Percentiles rank a stretch among this genome's conserved stretches.
Evolutionary conservation across 1,139 yeast genomes (phyloP).

Genomic region (Protomyces gravidus): DNA sequence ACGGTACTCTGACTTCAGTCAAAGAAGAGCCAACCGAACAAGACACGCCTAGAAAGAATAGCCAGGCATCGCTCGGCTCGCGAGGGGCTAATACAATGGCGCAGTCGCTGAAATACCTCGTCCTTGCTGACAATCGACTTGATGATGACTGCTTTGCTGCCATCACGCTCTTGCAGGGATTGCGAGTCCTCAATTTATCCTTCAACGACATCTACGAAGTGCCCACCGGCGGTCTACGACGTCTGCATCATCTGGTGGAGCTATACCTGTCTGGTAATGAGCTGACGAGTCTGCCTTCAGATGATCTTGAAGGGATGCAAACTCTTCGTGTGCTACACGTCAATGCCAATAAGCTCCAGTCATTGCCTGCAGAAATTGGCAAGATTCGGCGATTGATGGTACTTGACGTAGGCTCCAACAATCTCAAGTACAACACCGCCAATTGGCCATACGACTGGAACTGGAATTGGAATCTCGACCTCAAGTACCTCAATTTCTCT

Average conservation of each 20-base stretch:
- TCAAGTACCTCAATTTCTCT: slow-evolving; percentile 78
- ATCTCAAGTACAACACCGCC: slow-evolving; percentile 81
- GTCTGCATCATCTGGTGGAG: slow-evolving; percentile 56
- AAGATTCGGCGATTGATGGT: slow-evolving; percentile 60
- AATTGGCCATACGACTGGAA: slow-evolving; percentile 98
- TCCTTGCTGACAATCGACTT: slow-evolving; percentile 78
- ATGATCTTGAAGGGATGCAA: slow-evolving; percentile 64
- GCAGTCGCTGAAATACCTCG: slow-evolving; percentile 52
- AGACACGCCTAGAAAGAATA: slow-evolving; percentile 2
- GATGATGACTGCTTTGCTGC: slow-evolving; percentile 72
- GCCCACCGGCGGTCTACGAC: slow-evolving; percentile 64
- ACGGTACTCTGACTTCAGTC: slow-evolving; percentile 11
- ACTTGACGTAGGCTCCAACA: slow-evolving; percentile 88
- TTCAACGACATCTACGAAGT: slow-evolving; percentile 81
- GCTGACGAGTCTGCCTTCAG: slow-evolving; percentile 74
- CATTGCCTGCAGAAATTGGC: slow-evolving; percentile 85
- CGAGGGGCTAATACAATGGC: slow-evolving; percentile 35
- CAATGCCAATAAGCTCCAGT: slow-evolving; percentile 79
- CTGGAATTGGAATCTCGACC: slow-evolving; percentile 80
- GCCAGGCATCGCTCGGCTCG: slow-evolving; percentile 3
- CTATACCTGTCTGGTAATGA: slow-evolving; percentile 83
- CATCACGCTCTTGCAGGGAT: slow-evolving; percentile 55
- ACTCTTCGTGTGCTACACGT: slow-evolving; percentile 60
- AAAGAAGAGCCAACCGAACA: slow-evolving; percentile 5
- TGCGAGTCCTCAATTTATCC: slow-evolving; percentile 67